Evolutionary conservation across 1,284 basidiomycete species (phyloP), one percentile per base, ranked within the genome.

Genomic region (Trametes polyzona): DNA sequence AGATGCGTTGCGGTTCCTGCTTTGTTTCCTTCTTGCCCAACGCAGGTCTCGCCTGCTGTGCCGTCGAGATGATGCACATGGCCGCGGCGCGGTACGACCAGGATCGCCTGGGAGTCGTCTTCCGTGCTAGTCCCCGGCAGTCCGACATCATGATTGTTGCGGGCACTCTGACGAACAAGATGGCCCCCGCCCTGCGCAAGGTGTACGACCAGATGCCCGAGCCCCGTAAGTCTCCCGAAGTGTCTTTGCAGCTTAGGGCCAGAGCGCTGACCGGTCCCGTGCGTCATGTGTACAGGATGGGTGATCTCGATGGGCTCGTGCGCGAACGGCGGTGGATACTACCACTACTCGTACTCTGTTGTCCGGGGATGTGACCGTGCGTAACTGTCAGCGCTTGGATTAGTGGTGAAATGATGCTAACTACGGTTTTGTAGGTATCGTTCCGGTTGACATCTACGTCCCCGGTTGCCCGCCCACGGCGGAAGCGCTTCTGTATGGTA

Each of bases 51-150:
- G 96, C 97, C 3, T 99, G 96, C 77, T 99, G 96, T 75, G 97
- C 96, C 54, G 96, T 99, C 41, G 96, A 99, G 80, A 96, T 96
- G 93, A 96, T 96, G 94, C 95, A 97, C 78, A 95, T 97, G 92
- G 97, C 97, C 52, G 96, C 96, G 39, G 95, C 97, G 14, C 88
- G 97, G 61, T 99, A 99, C 76, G 97, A 99, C 75, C 97, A 99
- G 76, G 97, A 99, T 76, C 87, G 97, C 67, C 81, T 99, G 39
- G 97, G 97, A 69, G 88, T 99, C 62, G 92, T 99, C 39, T 99
- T 99, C 83, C 94, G 97, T 81, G 97, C 96, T 10, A 95, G 91
- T 76, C 97, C 97, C 49, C 90, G 97, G 65, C 95, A 98, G 80
- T 93, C 91, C 58, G 96, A 99, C 72, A 93, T 99, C 71, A 99